phyloP scores from a whole-genome alignment of 176 grass and related monocot species.

The Urochloa ruziziensis region DNA sequence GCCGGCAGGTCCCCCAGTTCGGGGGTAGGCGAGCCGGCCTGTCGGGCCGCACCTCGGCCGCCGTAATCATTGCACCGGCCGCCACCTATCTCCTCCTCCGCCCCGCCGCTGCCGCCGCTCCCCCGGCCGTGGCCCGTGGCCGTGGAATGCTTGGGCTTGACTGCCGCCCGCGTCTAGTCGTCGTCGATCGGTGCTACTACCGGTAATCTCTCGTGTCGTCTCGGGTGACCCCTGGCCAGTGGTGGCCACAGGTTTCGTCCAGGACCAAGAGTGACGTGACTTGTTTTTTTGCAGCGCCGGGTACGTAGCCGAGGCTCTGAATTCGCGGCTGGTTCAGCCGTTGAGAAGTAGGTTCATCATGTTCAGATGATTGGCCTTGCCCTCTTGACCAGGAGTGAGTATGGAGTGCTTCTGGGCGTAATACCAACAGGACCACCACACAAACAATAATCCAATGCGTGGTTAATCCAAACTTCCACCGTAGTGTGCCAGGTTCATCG shows the following conservation, averaged over 20 bases:
- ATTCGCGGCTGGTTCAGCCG: background rate
- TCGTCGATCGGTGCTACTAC: background rate
- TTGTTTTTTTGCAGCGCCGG: background rate
- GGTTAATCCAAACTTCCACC: no score
- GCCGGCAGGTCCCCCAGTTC: slow-evolving; percentile 83
- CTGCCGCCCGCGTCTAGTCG: slow-evolving; percentile 3
- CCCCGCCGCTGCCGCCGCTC: background rate
- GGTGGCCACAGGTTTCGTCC: background rate
- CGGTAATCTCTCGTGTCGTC: background rate
- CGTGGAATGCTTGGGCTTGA: background rate
- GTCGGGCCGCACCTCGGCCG: slow-evolving; percentile 42
- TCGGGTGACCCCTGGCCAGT: no score
- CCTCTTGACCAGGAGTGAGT: background rate
- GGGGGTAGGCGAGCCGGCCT: slow-evolving; percentile 44
- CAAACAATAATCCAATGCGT: no score
- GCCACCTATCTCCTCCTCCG: background rate
- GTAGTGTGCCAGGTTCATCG: background rate
- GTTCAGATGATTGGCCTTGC: background rate
- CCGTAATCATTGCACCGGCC: slow-evolving; percentile 63
- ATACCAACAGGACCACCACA: no score
- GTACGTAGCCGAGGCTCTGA: background rate
- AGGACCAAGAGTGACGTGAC: background rate
- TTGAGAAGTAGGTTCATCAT: background rate
- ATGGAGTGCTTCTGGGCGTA: no score
- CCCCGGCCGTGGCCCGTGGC: background rate